Percentiles rank a stretch among this genome's conserved stretches.
These are phyloP conservation scores for Pythium brassicae DNA, from an alignment of 352 stramenopile genomes.

Conservation along the genomic window DNA sequence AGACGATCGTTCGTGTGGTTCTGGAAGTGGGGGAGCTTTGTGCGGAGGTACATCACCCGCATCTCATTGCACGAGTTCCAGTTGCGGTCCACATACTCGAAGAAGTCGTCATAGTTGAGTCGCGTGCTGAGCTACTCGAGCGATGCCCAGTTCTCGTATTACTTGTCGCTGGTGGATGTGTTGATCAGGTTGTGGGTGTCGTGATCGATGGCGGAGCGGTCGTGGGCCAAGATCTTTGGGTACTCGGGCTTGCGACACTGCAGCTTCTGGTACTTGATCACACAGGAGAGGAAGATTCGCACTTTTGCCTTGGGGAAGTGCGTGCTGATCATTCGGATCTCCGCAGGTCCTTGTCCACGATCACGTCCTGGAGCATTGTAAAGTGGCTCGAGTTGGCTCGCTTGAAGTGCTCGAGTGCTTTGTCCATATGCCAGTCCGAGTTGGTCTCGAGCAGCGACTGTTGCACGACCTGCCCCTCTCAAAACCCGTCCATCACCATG, in stretches of 20 bases:
- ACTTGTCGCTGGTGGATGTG: neutral
- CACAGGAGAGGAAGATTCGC: neutral
- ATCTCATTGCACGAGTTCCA: neutral
- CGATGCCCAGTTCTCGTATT: conserved; percentile 3
- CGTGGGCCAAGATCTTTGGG: no score
- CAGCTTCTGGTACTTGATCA: neutral
- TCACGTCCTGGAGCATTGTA: neutral
- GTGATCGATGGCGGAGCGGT: no score
- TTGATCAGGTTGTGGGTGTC: conserved; percentile 11
- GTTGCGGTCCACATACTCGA: neutral
- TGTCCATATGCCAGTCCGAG: conserved; percentile 12
- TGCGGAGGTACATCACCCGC: neutral
- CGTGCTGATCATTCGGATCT: neutral
- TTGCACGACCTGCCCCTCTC: conserved; percentile 5
- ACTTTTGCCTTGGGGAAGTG: neutral
- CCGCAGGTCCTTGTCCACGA: neutral
- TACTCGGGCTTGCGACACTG: no score
- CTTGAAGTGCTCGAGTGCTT: neutral
- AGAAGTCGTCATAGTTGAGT: neutral
- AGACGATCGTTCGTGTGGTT: neutral
- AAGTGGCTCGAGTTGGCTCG: neutral
- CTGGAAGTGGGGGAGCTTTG: neutral
- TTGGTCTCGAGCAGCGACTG: conserved; percentile 16
- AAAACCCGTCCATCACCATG: conserved; percentile 19
- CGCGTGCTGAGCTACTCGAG: neutral